A percentile compares a stretch with the other conserved stretches of the same genome.
Conservation (phyloP, 179 eudicot genomes). For the Carnegiea gigantea region DNA sequence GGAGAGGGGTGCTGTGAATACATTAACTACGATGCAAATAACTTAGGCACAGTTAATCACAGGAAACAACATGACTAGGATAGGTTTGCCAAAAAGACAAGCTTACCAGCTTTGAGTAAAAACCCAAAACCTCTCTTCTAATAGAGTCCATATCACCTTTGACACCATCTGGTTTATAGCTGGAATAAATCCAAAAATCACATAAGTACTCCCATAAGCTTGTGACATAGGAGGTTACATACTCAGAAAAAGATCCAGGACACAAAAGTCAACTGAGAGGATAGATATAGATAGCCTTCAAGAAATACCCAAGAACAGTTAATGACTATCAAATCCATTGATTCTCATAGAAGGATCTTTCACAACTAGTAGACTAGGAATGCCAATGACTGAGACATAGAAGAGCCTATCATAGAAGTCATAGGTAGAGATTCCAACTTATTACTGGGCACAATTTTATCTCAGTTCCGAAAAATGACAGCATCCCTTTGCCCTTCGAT, state of each 20-base stretch:
- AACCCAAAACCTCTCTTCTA: constrained; percentile 67
- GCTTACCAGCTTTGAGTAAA: constrained; percentile 59
- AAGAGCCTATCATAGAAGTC: not conserved
- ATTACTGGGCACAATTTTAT: not conserved
- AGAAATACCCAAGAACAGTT: not conserved
- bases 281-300: not conserved
- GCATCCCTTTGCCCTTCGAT: not conserved
- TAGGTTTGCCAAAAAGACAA: not conserved
- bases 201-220: not conserved
- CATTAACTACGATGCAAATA: not conserved
- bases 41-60: not conserved
- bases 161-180: constrained; percentile 85
- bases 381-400: not conserved
- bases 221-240: not conserved
- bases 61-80: not conserved
- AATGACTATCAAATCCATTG: not conserved
- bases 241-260: not conserved
- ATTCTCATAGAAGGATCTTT: not conserved
- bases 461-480: not conserved
- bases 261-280: not conserved
- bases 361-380: not conserved
- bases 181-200: constrained; percentile 24
- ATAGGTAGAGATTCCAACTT: not conserved
- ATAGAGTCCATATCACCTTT: constrained; percentile 96
- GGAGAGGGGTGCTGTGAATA: not conserved